Conservation (phyloP, 73 alveolate species). For the Durusdinium trenchii region DNA sequence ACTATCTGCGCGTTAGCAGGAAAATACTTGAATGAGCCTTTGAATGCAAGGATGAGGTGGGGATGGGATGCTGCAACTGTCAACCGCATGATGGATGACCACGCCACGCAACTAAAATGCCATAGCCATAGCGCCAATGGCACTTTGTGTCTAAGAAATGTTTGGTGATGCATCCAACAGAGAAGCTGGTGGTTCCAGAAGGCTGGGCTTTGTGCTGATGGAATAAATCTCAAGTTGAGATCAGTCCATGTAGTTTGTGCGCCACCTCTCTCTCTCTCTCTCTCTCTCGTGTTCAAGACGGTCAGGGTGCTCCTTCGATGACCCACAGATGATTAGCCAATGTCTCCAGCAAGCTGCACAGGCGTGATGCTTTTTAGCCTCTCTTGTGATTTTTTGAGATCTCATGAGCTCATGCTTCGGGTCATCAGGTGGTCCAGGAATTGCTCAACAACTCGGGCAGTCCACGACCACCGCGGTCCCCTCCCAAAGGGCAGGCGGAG, state of each 20-base stretch:
- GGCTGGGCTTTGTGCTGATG: too few species aligned
- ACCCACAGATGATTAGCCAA: conserved; percentile 74
- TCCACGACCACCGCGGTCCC: conserved; percentile 54
- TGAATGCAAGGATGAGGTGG: neutral
- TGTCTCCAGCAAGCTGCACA: conserved; percentile 71
- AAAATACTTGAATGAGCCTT: conserved; percentile 41
- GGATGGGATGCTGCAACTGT: too few species aligned
- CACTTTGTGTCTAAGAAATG: neutral
- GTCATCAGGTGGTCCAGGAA: conserved; percentile 33
- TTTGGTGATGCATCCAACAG: conserved; percentile 84
- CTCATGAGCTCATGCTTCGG: too few species aligned
- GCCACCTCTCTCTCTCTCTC: too few species aligned
- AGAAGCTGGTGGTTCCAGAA: conserved; percentile 91
- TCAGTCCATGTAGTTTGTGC: too few species aligned
- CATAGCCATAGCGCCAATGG: neutral
- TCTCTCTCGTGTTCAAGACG: too few species aligned
- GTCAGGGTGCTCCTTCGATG: conserved; percentile 72
- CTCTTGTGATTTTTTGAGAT: too few species aligned
- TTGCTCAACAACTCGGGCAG: conserved; percentile 52
- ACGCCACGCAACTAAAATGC: neutral
- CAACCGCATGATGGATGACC: too few species aligned
- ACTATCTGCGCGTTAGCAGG: conserved; percentile 60
- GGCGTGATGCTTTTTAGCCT: conserved; percentile 1
- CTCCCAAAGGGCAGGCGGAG: conserved; percentile 53
- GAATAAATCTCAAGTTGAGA: too few species aligned